Base-by-base conservation (phyloP, 768 basidiomycete species). In the Boletellus ananas region DNA sequence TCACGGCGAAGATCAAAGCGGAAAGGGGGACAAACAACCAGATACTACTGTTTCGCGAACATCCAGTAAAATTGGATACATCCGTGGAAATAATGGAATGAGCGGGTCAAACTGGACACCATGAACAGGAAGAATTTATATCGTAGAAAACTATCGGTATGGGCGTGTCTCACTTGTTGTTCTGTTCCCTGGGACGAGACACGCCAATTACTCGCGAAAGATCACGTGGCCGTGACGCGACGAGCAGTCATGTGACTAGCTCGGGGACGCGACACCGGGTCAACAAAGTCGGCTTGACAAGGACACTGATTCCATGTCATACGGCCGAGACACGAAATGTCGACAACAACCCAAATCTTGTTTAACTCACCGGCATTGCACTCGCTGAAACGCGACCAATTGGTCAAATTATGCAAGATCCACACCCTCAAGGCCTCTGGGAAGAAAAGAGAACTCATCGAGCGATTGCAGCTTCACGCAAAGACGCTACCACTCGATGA, bases 351-450 rank as follows among this genome's bases (percentile, higher is more conserved):
- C 0, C 77, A 89, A 57, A 91, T 92, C 42, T 69, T 92, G 11
- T 89, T 87, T 70, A 89, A 92, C 67, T 89, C 89, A 4, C 87
- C 90, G 0, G 90, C 90, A 2, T 68, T 93, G 25, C 81, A 90
- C 62, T 85, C 88, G 18, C 79, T 93, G 37, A 90, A 89, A 63
- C 85, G 90, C 43, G 83, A 87, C 40, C 90, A 93, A 61, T 85
- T 92, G 37, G 77, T 89, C 46, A 88, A 87, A 55, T 76, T 93
- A 44, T 93, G 90, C 80, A 91, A 91, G 67, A 79, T 84, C 27
- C 87, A 93, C 64, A 74, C 80, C 0, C 74, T 93, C 62, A 90
- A 88, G 67, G 89, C 86, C 0, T 75, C 77, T 16, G 90, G 90
- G 17, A 92, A 91, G 77, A 92, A 85, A 58, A 65, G 70, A 4